These are phyloP conservation scores for Daldinia sp. DNA, from an alignment of 2,329 filamentous ascomycete species.

Conservation along the genomic window DNA sequence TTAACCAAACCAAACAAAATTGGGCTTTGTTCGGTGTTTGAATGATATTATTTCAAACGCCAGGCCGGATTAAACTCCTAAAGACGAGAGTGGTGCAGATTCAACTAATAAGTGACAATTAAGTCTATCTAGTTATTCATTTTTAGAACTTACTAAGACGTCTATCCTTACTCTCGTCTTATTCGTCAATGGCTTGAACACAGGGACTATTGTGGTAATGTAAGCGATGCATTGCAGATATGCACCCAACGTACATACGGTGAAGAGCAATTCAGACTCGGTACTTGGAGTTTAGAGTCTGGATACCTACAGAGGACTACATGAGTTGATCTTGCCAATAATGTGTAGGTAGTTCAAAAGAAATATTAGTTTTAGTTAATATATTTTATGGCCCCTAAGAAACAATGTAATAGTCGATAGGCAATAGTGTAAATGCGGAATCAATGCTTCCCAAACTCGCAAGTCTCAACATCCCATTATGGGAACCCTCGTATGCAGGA, in stretches of 20 bases:
- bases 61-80: not conserved
- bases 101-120: not conserved
- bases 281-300: too few species aligned
- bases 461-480: not conserved
- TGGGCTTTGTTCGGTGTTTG: not conserved
- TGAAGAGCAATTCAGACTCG: not conserved
- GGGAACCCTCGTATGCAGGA: not conserved
- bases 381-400: not conserved
- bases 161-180: not conserved
- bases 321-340: not conserved
- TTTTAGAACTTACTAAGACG: slow-evolving; percentile 6
- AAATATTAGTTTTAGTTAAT: not conserved
- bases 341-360: not conserved
- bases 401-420: too few species aligned
- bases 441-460: not conserved
- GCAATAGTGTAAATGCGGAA: not conserved
- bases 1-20: not conserved
- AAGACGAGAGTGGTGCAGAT: not conserved
- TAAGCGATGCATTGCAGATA: not conserved
- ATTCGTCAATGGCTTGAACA: slow-evolving; percentile 1
- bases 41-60: not conserved
- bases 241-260: not conserved
- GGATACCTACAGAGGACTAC: not conserved
- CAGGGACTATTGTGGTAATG: not conserved
- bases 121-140: not conserved